These are phyloP conservation scores for Drosera capensis DNA, from an alignment of 148 eudicot genomes.

Conservation along the genomic window DNA sequence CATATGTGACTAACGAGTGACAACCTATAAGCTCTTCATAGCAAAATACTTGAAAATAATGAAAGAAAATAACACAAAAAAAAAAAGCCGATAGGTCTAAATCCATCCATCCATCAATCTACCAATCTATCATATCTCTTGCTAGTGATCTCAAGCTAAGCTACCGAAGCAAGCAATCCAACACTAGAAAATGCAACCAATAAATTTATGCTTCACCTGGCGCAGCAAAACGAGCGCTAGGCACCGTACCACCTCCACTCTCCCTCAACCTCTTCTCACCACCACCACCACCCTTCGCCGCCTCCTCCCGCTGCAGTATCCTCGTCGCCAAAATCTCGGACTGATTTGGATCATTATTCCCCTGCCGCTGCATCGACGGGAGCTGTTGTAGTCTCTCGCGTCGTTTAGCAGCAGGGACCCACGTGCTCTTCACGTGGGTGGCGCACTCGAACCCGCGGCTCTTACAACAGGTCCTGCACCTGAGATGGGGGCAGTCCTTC, in stretches of 20 bases:
- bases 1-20: no score
- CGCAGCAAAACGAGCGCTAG: slow-evolving; percentile 6
- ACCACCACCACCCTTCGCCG: slow-evolving; percentile 14
- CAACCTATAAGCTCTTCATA: no score
- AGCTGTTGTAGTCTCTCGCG: slow-evolving; percentile 51
- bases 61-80: neutral
- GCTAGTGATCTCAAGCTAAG: no score
- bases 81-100: neutral
- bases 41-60: neutral
- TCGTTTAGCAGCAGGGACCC: slow-evolving; percentile 85
- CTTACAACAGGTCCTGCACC: slow-evolving; percentile 86
- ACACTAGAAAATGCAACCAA: no score
- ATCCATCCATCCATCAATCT: no score
- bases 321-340: slow-evolving; percentile 11
- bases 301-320: slow-evolving; percentile 4
- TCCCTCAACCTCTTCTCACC: slow-evolving; percentile 29
- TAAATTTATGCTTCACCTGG: slow-evolving; percentile 1
- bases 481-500: slow-evolving; percentile 51
- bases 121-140: no score
- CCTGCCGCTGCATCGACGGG: slow-evolving; percentile 14
- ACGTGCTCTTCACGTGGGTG: slow-evolving; percentile 83
- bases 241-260: slow-evolving; percentile 7
- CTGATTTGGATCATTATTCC: slow-evolving; percentile 7
- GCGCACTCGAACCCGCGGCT: slow-evolving; percentile 70
- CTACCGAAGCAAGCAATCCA: no score